Evolutionary conservation across 2,329 filamentous ascomycete species (phyloP).

Genomic region (Pseudogymnoascus destructans): DNA sequence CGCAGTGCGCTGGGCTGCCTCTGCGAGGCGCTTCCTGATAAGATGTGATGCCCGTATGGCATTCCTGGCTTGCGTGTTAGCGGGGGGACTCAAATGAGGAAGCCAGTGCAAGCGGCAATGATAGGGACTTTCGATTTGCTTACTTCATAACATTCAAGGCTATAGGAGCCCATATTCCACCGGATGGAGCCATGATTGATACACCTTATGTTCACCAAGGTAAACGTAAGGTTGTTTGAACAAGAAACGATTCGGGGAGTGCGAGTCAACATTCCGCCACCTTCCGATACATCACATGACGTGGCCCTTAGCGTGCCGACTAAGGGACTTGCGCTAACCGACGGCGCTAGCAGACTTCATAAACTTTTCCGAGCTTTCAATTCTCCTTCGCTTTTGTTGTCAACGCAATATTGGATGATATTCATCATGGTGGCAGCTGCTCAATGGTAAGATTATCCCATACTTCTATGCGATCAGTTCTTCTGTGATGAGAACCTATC

Average conservation of each 20-base stretch:
- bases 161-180: slow-evolving; percentile 24
- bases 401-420: slow-evolving; percentile 7
- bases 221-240: slow-evolving; percentile 1
- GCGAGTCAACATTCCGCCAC: slow-evolving; percentile 1
- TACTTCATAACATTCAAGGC: slow-evolving; percentile 24
- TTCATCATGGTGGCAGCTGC: slow-evolving; percentile 9
- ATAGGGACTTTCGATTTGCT: slow-evolving; percentile 15
- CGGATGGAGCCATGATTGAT: slow-evolving; percentile 22
- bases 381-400: not conserved
- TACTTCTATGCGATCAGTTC: slow-evolving; percentile 13
- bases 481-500: slow-evolving; percentile 29
- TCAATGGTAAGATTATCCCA: slow-evolving; percentile 10
- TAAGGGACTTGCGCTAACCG: slow-evolving; percentile 5
- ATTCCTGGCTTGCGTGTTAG: slow-evolving; percentile 26
- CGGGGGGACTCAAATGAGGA: slow-evolving; percentile 7
- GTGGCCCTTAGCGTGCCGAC: slow-evolving; percentile 1
- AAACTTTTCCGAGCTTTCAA: slow-evolving; percentile 9
- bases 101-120: slow-evolving; percentile 11
- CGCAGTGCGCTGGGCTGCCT: slow-evolving; percentile 29
- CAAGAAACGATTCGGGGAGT: not conserved
- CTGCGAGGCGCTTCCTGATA: slow-evolving; percentile 32
- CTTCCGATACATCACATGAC: slow-evolving; percentile 7
- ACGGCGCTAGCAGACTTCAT: slow-evolving; percentile 9
- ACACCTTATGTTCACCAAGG: not conserved
- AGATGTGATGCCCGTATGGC: slow-evolving; percentile 34